Base-by-base conservation (phyloP, 495 filamentous ascomycete genomes). In the Penicillium macrosclerotiorum region DNA sequence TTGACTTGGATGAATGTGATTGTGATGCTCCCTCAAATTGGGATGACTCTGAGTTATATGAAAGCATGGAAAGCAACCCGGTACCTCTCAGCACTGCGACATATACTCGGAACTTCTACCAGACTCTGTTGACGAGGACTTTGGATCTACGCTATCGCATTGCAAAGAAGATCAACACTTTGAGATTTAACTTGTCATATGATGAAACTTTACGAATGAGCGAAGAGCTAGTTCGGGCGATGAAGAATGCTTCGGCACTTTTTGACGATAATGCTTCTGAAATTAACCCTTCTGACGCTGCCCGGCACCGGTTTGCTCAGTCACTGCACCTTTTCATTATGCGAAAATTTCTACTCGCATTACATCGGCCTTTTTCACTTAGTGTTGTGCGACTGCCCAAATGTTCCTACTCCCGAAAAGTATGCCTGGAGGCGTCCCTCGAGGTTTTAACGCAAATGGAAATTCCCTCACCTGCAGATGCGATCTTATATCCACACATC, bases 371-470 rank as follows among this genome's bases (percentile, higher is more conserved):
- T 0, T 83, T 79, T 46, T 71, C 74, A 5, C 59, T 65, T 13
- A 69, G 75, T 42, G 74, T 78, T 13, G 62, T 62, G 7, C 51
- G 59, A 8, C 69, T 79, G 12, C 77, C 74, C 0, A 57, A 75
- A 45, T 82, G 74, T 52, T 75, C 77, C 25, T 82, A 75, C 52
- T 83, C 80, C 4, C 74, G 70, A 4, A 83, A 79, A 50, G 55
- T 75, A 6, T 69, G 70, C 30, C 52, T 83, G 0, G 80, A 84
- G 23, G 57, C 65, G 12, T 70, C 75, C 0, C 51, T 80, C 20
- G 67, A 74, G 14, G 69, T 81, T 18, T 53, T 81, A 12, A 76
- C 75, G 0, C 63, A 62, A 26, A 58, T 75, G 59, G 62, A 68
- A 24, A 50, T 63, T n/a, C 51, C 59, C 0, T 11, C 49, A 40